Evolutionary conservation across 2,329 filamentous ascomycete species (phyloP).

Genomic region (Colletotrichum echinochloae): DNA sequence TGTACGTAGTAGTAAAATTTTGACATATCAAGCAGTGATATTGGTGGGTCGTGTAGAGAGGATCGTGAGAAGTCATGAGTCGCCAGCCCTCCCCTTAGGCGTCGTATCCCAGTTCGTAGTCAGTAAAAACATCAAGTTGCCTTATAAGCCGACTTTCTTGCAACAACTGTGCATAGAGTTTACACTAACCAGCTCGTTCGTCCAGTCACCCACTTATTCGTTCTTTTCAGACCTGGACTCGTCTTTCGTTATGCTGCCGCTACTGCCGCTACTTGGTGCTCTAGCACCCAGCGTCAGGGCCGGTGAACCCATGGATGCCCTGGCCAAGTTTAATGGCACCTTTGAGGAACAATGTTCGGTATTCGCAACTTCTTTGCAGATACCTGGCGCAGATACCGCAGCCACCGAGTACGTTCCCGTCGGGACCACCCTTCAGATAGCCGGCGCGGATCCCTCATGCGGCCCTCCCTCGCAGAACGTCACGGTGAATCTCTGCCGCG

Average conservation of each 20-base stretch:
- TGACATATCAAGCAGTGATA: neutral
- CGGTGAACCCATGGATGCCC: neutral
- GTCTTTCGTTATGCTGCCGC: conserved; percentile 6
- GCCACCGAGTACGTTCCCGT: conserved; percentile 38
- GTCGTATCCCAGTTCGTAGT: neutral
- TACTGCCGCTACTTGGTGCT: neutral
- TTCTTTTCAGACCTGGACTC: neutral
- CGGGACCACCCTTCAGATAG: conserved; percentile 51
- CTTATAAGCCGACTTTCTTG: neutral
- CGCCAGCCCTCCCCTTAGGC: neutral
- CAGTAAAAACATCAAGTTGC: neutral
- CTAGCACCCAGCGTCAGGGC: conserved; percentile 1
- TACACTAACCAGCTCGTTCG: no score
- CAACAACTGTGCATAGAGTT: neutral
- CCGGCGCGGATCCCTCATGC: conserved; percentile 54
- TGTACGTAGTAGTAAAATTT: neutral
- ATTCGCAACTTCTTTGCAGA: conserved; percentile 47
- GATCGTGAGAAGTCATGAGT: neutral
- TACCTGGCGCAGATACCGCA: conserved; percentile 46
- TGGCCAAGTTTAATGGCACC: neutral
- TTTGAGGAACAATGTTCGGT: conserved; percentile 38
- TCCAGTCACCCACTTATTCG: neutral
- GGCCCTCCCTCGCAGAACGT: conserved; percentile 41
- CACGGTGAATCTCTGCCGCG: conserved; percentile 45
- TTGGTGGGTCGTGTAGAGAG: neutral